Evolutionary conservation across 2,329 filamentous ascomycete species (phyloP).

Genomic region (Epichloe festucae): DNA sequence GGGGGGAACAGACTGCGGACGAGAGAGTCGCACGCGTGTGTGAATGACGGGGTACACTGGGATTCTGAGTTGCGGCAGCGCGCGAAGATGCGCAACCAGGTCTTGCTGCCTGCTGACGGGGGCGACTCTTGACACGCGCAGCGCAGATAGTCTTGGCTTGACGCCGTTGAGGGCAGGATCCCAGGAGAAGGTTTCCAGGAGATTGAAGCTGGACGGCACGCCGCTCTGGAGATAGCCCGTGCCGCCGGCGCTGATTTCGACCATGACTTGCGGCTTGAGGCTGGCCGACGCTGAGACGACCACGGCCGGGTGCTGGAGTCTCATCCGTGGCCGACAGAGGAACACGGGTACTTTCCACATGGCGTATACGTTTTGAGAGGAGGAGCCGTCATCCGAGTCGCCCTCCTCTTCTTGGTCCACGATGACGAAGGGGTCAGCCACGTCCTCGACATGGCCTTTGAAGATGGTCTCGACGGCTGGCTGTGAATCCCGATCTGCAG

Average conservation of each 20-base stretch:
- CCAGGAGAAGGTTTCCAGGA: constrained; percentile 59
- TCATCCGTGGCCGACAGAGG: constrained; percentile 45
- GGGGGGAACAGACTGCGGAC: constrained; percentile 44
- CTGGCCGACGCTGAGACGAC: constrained; percentile 51
- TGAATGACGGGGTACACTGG: constrained; percentile 57
- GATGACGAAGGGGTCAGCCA: constrained; percentile 37
- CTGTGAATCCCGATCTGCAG: constrained; percentile 33
- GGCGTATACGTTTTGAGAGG: constrained; percentile 33
- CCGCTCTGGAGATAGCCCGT: constrained; percentile 59
- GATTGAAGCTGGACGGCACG: constrained; percentile 56
- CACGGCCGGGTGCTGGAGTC: constrained; percentile 52
- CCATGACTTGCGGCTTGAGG: constrained; percentile 35
- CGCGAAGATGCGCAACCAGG: constrained; percentile 48
- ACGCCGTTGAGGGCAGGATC: constrained; percentile 51
- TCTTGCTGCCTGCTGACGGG: constrained; percentile 52
- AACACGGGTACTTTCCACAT: constrained; percentile 50
- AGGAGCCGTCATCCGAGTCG: constrained; percentile 13
- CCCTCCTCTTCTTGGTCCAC: constrained; percentile 27
- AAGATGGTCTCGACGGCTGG: constrained; percentile 47
- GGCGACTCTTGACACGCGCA: constrained; percentile 61
- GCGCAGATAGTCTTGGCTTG: constrained; percentile 56
- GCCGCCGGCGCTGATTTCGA: constrained; percentile 16
- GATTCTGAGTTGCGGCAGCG: constrained; percentile 48
- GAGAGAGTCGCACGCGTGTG: constrained; percentile 59
- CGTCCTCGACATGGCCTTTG: constrained; percentile 36